These are phyloP conservation scores for Aspergillus intermedius DNA, from an alignment of 2,329 filamentous ascomycete genomes.

Conservation along the genomic window DNA sequence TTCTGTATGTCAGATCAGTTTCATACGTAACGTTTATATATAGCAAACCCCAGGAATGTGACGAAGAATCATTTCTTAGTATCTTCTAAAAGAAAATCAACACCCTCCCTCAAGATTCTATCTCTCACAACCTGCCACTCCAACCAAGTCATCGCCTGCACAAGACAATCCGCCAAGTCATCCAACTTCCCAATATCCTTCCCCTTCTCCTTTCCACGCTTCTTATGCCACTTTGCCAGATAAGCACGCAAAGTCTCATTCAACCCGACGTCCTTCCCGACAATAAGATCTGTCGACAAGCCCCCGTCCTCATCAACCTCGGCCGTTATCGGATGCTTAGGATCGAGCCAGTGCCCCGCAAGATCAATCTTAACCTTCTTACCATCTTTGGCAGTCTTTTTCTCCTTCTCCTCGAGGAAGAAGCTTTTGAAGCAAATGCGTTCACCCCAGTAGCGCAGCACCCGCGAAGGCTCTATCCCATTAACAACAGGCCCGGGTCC, in stretches of 20 bases:
- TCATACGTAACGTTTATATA: too few species aligned
- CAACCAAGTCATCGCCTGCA: constrained; percentile 72
- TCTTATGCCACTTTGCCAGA: constrained; percentile 23
- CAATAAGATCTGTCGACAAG: constrained; percentile 3
- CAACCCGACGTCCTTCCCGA: constrained; percentile 13
- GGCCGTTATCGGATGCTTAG: neutral
- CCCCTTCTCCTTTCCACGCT: constrained; percentile 5
- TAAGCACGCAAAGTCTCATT: constrained; percentile 21
- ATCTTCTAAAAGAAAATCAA: constrained; percentile 2
- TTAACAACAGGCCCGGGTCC: constrained; percentile 35
- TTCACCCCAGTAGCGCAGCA: constrained; percentile 50
- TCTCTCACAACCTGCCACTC: constrained; percentile 56
- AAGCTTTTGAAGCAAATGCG: constrained; percentile 2
- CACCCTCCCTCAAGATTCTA: constrained; percentile 18
- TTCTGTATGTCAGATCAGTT: too few species aligned
- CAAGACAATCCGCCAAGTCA: constrained; percentile 70
- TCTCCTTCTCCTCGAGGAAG: constrained; percentile 12
- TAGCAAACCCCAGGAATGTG: too few species aligned
- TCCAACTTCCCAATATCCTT: constrained; percentile 57
- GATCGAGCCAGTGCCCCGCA: constrained; percentile 48
- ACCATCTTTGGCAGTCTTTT: constrained; percentile 20
- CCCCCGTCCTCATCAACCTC: neutral
- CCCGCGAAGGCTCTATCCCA: constrained; percentile 49
- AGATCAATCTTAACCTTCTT: constrained; percentile 58
- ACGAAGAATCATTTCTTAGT: too few species aligned